Percentiles rank a stretch among this genome's conserved stretches.
phyloP scores from a whole-genome alignment of 73 alveolate genomes.

The Tetrahymena elliotti region DNA sequence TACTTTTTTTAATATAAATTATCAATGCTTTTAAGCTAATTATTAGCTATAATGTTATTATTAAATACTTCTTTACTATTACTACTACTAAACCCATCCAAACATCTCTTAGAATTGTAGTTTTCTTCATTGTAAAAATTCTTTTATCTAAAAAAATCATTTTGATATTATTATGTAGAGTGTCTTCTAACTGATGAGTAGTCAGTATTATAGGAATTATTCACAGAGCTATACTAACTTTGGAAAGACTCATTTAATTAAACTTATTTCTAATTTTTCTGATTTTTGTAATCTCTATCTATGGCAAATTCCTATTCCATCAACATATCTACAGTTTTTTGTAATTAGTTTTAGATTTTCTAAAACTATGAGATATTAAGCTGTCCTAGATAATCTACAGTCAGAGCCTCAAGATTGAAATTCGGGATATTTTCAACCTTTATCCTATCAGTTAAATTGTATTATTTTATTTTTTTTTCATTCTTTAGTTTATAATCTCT shows the following conservation, averaged over 20 bases:
- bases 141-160: background rate
- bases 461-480: background rate
- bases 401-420: background rate
- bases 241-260: background rate
- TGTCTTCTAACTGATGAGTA: background rate
- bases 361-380: background rate
- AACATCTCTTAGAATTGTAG: background rate
- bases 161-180: background rate
- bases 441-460: background rate
- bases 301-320: background rate
- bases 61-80: background rate
- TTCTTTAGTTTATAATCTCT: background rate
- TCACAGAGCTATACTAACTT: background rate
- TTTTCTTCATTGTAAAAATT: background rate
- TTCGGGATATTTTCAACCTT: background rate
- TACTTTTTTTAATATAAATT: too few relatives aligned
- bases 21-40: background rate
- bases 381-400: background rate
- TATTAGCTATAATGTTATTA: background rate
- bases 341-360: background rate
- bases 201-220: background rate
- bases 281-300: background rate
- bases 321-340: background rate
- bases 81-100: background rate
- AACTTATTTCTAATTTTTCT: background rate